Conservation (phyloP, 2,329 filamentous ascomycete species). For the Fusarium zealandicum region DNA sequence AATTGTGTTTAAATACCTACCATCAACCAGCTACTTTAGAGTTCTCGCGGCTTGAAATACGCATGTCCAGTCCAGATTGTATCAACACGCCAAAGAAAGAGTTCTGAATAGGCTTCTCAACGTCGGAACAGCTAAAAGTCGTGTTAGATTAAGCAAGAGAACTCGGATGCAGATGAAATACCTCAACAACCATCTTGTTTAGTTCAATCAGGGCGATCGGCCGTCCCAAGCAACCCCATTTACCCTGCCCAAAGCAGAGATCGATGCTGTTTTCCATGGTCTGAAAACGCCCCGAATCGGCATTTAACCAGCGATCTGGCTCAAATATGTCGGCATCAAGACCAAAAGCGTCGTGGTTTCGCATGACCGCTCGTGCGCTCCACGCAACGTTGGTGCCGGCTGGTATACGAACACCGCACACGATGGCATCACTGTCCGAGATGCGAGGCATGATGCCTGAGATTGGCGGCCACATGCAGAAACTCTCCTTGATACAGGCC, state of each 20-base stretch:
- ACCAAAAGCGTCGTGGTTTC: slow-evolving; percentile 2
- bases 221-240: slow-evolving; percentile 8
- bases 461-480: slow-evolving; percentile 13
- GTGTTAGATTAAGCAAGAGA: background rate
- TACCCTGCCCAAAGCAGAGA: slow-evolving; percentile 8
- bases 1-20: too few relatives aligned
- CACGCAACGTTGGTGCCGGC: slow-evolving; percentile 10
- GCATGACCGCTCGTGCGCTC: slow-evolving; percentile 8
- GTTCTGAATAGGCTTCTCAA: background rate
- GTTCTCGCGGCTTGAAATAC: background rate
- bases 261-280: slow-evolving; percentile 9
- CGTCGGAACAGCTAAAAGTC: background rate
- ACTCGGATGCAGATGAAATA: background rate
- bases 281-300: background rate
- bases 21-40: too few relatives aligned
- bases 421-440: background rate
- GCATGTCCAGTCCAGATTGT: background rate
- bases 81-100: background rate
- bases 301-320: slow-evolving; percentile 4
- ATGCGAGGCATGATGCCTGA: slow-evolving; percentile 6
- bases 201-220: slow-evolving; percentile 10
- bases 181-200: slow-evolving; percentile 13
- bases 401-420: slow-evolving; percentile 3
- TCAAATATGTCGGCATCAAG: background rate
- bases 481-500: slow-evolving; percentile 6